These are phyloP conservation scores for Leccinum truebloodii DNA, from an alignment of 768 basidiomycete genomes.

Conservation along the genomic window DNA sequence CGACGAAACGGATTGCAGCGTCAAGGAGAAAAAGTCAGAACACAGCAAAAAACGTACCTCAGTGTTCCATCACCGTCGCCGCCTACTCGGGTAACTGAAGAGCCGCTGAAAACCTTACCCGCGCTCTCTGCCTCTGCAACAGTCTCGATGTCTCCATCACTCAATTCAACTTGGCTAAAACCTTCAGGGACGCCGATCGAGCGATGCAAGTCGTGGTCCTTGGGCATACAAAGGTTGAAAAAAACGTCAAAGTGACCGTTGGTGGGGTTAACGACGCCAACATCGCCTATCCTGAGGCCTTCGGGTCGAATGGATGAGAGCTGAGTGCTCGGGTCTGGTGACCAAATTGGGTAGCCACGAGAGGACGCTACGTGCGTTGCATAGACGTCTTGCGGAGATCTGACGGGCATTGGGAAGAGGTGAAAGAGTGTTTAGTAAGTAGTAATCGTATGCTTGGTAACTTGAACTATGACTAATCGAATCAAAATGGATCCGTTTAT, in stretches of 20 bases:
- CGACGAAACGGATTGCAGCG: background rate
- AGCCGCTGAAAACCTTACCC: constrained; percentile 8
- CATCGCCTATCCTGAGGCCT: constrained; percentile 41
- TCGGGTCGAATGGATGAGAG: constrained; percentile 28
- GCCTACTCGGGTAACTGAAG: constrained; percentile 17
- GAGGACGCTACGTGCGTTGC: constrained; percentile 23
- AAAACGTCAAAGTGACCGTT: constrained; percentile 39
- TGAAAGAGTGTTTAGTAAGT: background rate
- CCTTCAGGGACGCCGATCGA: constrained; percentile 28
- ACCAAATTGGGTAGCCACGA: constrained; percentile 40
- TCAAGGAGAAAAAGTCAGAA: background rate
- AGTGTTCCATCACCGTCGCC: background rate
- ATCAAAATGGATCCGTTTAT: background rate
- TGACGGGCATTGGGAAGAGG: constrained; percentile 21
- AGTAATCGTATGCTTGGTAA: constrained; percentile 12
- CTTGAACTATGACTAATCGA: background rate
- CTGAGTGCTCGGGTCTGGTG: constrained; percentile 32
- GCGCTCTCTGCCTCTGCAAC: constrained; percentile 11
- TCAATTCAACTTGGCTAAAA: constrained; percentile 28
- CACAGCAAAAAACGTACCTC: background rate
- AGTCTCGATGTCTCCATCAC: constrained; percentile 18
- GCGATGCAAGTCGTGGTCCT: constrained; percentile 27
- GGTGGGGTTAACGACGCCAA: constrained; percentile 36
- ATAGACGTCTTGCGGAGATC: constrained; percentile 29
- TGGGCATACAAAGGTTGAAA: constrained; percentile 40